Base-by-base conservation (phyloP, 192 early-diverging fungal species). In the Cetraspora pellucida region DNA sequence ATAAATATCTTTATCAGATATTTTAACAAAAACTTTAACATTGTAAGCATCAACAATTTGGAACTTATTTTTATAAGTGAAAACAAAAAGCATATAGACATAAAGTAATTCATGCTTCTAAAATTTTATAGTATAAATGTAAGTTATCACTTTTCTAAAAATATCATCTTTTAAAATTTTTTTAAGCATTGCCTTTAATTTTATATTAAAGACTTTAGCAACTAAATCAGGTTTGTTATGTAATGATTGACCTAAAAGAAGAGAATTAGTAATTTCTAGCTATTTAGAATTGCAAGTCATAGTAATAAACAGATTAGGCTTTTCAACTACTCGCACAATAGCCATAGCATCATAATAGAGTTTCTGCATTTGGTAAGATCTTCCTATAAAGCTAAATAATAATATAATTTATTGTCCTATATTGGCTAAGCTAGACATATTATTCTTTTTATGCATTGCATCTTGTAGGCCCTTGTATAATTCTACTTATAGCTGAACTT, bases 91-190 rank as follows among this genome's bases (percentile, higher is more conserved):
- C 8, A 85, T 81, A 21, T 85, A 81, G 4, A 61, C 79, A 72
- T 85, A 81, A 63, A 80, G 80, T 13, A 85, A 27, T 11, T 79
- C 83, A 13, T 81, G 72, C 30, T 82, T 85, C 47, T 82, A 80
- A 52, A 82, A 85, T 46, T 85, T 80, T 43, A 85, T 75, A 0
- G 78, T 76, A 60, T 67, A 66, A 21, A 80, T 74, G 13, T 73
- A 67, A 10, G 64, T 80, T 9, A 81, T 64, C 2, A 80, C 78
- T 50, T 64, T 80, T 19, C 82, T 75, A 43, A 79, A n/a, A n/a
- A n/a, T n/a, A 47, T 75, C 0, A 0, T 77, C 54, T 5, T 74
- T 73, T 50, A 25, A 13, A 6, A 83, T n/a, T 25, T 81, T 77
- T 14, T 72, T 6, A 10, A 80, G 52, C 0, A 81, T 46, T 1